Conservation (phyloP, 805 yeast genomes). For the Lachancea cidri region DNA sequence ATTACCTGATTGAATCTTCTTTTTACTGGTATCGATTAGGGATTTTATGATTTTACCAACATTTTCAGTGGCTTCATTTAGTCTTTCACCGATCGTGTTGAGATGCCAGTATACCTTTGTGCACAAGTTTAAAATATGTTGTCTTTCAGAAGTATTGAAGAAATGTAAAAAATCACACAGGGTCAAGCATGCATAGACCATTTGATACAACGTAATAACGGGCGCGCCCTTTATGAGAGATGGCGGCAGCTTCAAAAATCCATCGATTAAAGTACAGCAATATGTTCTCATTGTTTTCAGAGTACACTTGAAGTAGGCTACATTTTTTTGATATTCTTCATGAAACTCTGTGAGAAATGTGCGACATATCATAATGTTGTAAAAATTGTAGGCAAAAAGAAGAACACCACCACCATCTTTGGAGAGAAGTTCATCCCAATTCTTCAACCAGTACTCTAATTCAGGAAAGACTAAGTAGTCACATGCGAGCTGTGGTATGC, state of each 20-base stretch:
- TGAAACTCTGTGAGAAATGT: constrained; percentile 30
- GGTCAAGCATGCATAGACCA: constrained; percentile 50
- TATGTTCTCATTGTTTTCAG: constrained; percentile 41
- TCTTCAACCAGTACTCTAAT: constrained; percentile 41
- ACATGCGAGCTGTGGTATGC: constrained; percentile 5
- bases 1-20: constrained; percentile 13
- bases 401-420: constrained; percentile 47
- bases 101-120: constrained; percentile 55
- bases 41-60: constrained; percentile 51
- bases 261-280: constrained; percentile 42
- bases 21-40: constrained; percentile 42
- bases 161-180: constrained; percentile 43
- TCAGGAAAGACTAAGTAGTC: constrained; percentile 29
- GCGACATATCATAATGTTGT: constrained; percentile 40
- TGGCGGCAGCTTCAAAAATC: constrained; percentile 41
- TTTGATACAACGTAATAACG: constrained; percentile 44
- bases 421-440: constrained; percentile 42
- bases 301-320: constrained; percentile 27
- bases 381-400: constrained; percentile 44
- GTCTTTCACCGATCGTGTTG: constrained; percentile 50
- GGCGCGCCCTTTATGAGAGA: constrained; percentile 52
- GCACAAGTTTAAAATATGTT: constrained; percentile 41
- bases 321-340: constrained; percentile 19
- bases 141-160: constrained; percentile 38
- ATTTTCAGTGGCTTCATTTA: constrained; percentile 55